Base-by-base conservation (phyloP, 1,139 yeast genomes). In the Taphrina betulina region DNA sequence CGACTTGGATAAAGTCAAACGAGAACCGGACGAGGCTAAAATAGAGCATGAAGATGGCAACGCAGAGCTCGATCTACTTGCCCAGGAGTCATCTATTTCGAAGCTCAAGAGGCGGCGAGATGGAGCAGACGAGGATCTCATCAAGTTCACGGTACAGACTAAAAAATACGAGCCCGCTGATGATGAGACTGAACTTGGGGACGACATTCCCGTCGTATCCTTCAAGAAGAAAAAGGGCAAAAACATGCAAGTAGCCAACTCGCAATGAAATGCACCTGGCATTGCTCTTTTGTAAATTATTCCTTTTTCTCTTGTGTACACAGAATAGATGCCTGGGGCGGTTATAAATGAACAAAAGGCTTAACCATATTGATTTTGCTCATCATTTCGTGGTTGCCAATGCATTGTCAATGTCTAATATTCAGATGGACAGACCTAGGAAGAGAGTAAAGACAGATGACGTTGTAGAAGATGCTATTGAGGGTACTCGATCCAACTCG, bases 191-290 rank as follows among this genome's bases (percentile, higher is more conserved):
- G 54, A 10, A 29, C 33, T 5, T 17, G 53, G 7, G 5, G 19
- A 7, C 35, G 33, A 10, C 17, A 28, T 26, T n/a, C n/a, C 44
- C n/a, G 35, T 37, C 12, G 44, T 48, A 12, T 24, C 43, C 12
- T 48, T 48, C 53, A 48, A 48, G 37, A 37, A 48, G 37, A 38
- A 40, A n/a, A 37, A 37, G 29, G n/a, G 29, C 5, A 48, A 48
- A 37, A 14, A 10, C 10, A 23, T 14, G 19, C 45, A 22, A 8
- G 20, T 28, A 5, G n/a, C n/a, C n/a, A n/a, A n/a, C n/a, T n/a
- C n/a, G n/a, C n/a, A n/a, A n/a, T n/a, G n/a, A 37, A 37, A 14
- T 22, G 22, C 10, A n/a, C 14, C 19, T 16, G 35, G 14, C 14
- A 16, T 5, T 16, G n/a, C n/a, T n/a, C n/a, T n/a, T n/a, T n/a